Percentiles rank a stretch among this genome's conserved stretches.
Evolutionary conservation across 179 eudicot genomes (phyloP).

Genomic region (Camellia oleifera): DNA sequence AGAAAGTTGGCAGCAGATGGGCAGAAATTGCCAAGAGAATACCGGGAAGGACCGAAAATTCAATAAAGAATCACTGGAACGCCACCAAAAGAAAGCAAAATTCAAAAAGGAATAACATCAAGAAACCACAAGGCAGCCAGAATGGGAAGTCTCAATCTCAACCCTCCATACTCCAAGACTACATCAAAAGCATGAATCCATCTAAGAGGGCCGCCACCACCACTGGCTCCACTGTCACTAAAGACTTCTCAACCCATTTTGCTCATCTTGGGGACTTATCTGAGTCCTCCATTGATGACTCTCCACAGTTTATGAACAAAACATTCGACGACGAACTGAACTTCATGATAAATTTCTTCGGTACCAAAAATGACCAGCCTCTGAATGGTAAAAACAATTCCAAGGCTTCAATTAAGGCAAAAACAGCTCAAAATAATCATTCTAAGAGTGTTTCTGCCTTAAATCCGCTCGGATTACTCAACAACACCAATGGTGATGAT

Average conservation of each 20-base stretch:
- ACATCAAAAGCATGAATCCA: constrained; percentile 32
- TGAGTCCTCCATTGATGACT: constrained; percentile 14
- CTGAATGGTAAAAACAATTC: not conserved
- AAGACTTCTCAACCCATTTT: constrained; percentile 13
- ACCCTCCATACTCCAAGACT: constrained; percentile 43
- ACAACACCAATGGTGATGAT: not conserved
- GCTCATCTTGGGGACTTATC: constrained; percentile 13
- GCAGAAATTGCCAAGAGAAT: constrained; percentile 65
- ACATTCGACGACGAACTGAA: constrained; percentile 38
- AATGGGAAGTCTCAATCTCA: constrained; percentile 21
- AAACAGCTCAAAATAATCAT: not conserved
- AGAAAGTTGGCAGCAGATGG: constrained; percentile 61
- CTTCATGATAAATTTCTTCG: constrained; percentile 43
- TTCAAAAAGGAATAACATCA: constrained; percentile 36
- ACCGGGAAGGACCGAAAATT: constrained; percentile 71
- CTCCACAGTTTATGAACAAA: constrained; percentile 16
- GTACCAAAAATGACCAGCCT: not conserved
- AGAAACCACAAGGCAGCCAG: constrained; percentile 19
- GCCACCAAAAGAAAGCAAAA: constrained; percentile 60
- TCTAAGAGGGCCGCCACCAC: not conserved
- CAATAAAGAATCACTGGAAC: constrained; percentile 85
- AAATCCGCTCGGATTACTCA: not conserved
- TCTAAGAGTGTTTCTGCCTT: not conserved
- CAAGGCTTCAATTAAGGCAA: not conserved
- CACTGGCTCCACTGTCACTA: constrained; percentile 13